phyloP scores from a whole-genome alignment of 305 asterid species.

The Fraxinus velutina region DNA sequence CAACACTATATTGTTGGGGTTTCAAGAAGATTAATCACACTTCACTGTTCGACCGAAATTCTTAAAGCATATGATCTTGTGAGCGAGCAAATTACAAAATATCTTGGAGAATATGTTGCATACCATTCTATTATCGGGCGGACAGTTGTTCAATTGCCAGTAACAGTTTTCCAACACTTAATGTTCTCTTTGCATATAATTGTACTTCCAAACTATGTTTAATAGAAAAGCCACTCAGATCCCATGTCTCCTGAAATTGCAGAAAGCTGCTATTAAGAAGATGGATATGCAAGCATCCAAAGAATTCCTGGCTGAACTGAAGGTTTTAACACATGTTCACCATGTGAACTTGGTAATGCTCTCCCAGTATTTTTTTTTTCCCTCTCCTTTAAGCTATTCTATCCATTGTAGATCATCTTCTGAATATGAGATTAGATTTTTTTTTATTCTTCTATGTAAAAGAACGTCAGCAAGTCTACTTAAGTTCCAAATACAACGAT shows the following conservation, averaged over 20 bases:
- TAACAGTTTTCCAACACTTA: not conserved
- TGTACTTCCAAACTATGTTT: not conserved
- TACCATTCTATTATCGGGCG: not conserved
- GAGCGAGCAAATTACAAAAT: not conserved
- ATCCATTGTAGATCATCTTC: not conserved
- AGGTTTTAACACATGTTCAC: slow-evolving; percentile 80
- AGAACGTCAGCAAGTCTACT: not conserved
- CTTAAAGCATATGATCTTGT: not conserved
- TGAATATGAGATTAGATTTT: not conserved
- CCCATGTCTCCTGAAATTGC: slow-evolving; percentile 21
- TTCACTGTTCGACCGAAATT: not conserved
- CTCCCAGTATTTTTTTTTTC: not conserved
- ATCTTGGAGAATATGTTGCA: not conserved
- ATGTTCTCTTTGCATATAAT: not conserved
- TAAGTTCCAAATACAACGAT: not conserved
- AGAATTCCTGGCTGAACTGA: slow-evolving; percentile 77
- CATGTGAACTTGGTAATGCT: slow-evolving; percentile 77
- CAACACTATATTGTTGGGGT: not conserved
- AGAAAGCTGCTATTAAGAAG: slow-evolving; percentile 81
- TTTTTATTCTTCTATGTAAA: not conserved
- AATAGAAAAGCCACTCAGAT: not conserved
- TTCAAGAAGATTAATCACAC: not conserved
- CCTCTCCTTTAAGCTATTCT: not conserved
- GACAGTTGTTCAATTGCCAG: not conserved
- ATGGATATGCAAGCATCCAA: slow-evolving; percentile 93